These are phyloP conservation scores for Alternaria rosae DNA, from an alignment of 2,329 filamentous ascomycete genomes.

Conservation along the genomic window DNA sequence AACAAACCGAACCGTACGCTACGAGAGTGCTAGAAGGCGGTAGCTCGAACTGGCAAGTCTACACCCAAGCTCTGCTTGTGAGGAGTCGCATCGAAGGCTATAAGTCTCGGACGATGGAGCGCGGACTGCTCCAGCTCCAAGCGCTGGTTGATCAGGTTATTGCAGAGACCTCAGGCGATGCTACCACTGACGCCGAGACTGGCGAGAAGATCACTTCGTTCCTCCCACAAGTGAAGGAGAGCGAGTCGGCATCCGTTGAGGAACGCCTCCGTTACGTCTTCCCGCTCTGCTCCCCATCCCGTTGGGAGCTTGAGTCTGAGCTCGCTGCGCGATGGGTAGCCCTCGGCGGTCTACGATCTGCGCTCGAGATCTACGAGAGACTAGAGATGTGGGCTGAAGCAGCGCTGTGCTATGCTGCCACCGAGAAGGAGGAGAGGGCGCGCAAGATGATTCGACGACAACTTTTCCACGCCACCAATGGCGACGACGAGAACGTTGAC, in stretches of 20 bases:
- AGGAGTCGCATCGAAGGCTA: conserved; percentile 90
- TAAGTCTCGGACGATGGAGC: conserved; percentile 83
- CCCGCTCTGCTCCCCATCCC: conserved; percentile 79
- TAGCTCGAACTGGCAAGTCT: conserved; percentile 96
- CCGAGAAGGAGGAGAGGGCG: conserved; percentile 83
- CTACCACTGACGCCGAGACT: conserved; percentile 34
- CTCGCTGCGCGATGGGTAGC: conserved; percentile 91
- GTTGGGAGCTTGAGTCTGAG: conserved; percentile 95
- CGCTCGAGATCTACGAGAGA: conserved; percentile 94
- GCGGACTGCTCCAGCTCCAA: conserved; percentile 90
- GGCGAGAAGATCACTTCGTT: conserved; percentile 72
- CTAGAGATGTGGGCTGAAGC: conserved; percentile 94
- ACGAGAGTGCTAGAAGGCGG: conserved; percentile 86
- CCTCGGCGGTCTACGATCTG: conserved; percentile 85
- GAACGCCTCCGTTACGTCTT: conserved; percentile 85
- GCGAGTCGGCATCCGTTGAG: conserved; percentile 78
- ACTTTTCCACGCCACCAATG: conserved; percentile 72
- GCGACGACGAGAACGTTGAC: conserved; percentile 48
- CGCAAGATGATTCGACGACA: conserved; percentile 77
- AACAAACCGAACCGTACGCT: conserved; percentile 92
- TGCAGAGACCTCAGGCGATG: conserved; percentile 71
- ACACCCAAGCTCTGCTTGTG: conserved; percentile 90
- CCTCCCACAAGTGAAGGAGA: conserved; percentile 75
- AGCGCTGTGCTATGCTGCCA: conserved; percentile 83
- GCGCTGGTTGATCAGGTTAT: conserved; percentile 95